Evolutionary conservation across 2,329 filamentous ascomycete species (phyloP).

Genomic region (Colletotrichum chrysophilum): DNA sequence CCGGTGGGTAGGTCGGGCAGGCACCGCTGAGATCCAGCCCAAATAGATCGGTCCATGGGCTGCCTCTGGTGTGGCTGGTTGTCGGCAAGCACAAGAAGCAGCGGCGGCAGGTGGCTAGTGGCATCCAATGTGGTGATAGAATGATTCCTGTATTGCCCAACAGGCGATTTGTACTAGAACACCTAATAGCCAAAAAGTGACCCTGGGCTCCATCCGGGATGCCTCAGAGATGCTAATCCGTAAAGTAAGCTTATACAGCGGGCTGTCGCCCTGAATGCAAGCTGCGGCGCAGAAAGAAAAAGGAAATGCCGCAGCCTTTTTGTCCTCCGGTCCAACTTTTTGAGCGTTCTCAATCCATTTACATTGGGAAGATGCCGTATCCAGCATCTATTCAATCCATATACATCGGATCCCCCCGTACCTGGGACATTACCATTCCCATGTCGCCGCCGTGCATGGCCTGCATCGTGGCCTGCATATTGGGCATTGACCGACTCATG

Average conservation of each 20-base stretch:
- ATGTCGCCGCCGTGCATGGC: constrained; percentile 48
- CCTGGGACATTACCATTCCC: constrained; percentile 49
- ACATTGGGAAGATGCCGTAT: not conserved
- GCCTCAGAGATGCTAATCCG: constrained; percentile 1
- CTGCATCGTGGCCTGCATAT: constrained; percentile 48
- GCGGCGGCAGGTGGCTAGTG: not conserved
- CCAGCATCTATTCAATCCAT: constrained; percentile 44
- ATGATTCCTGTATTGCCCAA: not conserved
- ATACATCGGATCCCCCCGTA: constrained; percentile 56
- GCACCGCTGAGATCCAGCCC: not conserved
- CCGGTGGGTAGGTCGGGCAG: not conserved
- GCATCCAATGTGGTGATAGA: not conserved
- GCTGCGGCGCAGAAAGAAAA: not conserved
- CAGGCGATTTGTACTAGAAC: constrained; percentile 5
- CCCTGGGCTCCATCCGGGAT: not conserved
- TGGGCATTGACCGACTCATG: constrained; percentile 51
- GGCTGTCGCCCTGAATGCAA: constrained; percentile 6
- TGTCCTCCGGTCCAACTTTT: not conserved
- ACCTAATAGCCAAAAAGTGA: not conserved
- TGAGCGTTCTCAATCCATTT: not conserved
- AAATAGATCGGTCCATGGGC: not conserved
- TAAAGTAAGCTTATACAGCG: constrained; percentile 16
- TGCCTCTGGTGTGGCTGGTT: not conserved
- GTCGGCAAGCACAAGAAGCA: not conserved
- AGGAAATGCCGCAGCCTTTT: not conserved